A percentile compares a stretch with the other conserved stretches of the same genome.
Evolutionary conservation across 805 yeast species (phyloP).

Genomic region (Candida golubevii): DNA sequence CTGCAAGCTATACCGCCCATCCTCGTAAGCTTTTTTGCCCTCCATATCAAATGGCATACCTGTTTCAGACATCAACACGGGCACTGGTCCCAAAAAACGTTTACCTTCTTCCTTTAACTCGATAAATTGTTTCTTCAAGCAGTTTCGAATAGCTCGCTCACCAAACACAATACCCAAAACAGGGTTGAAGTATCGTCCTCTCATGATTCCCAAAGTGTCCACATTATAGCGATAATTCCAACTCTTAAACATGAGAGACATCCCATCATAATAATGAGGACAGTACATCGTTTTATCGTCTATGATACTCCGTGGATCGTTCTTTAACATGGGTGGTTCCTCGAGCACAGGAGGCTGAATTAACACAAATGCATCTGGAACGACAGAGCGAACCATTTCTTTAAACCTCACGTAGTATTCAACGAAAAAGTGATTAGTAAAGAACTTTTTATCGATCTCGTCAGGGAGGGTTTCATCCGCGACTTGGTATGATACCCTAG

Average conservation of each 20-base stretch:
- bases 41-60: slow-evolving; percentile 98
- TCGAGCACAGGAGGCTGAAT: slow-evolving; percentile 82
- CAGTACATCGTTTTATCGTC: slow-evolving; percentile 68
- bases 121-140: slow-evolving; percentile 62
- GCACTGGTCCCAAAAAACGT: slow-evolving; percentile 61
- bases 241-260: slow-evolving; percentile 84
- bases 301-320: slow-evolving; percentile 42
- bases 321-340: slow-evolving; percentile 63
- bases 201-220: slow-evolving; percentile 82
- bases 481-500: slow-evolving; percentile 9
- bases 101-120: slow-evolving; percentile 63
- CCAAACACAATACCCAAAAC: slow-evolving; percentile 76
- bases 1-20: slow-evolving; percentile 69
- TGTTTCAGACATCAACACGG: slow-evolving; percentile 85
- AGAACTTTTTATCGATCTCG: slow-evolving; percentile 45
- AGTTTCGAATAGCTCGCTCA: slow-evolving; percentile 69
- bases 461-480: slow-evolving; percentile 30
- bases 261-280: slow-evolving; percentile 93
- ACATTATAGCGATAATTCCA: slow-evolving; percentile 85
- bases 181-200: slow-evolving; percentile 73
- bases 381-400: slow-evolving; percentile 40
- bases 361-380: slow-evolving; percentile 50
- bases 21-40: slow-evolving; percentile 60
- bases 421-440: slow-evolving; percentile 62
- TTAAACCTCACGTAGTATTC: slow-evolving; percentile 55